Base-by-base conservation (phyloP, 495 filamentous ascomycete species). In the Talaromyces nanjingensis region DNA sequence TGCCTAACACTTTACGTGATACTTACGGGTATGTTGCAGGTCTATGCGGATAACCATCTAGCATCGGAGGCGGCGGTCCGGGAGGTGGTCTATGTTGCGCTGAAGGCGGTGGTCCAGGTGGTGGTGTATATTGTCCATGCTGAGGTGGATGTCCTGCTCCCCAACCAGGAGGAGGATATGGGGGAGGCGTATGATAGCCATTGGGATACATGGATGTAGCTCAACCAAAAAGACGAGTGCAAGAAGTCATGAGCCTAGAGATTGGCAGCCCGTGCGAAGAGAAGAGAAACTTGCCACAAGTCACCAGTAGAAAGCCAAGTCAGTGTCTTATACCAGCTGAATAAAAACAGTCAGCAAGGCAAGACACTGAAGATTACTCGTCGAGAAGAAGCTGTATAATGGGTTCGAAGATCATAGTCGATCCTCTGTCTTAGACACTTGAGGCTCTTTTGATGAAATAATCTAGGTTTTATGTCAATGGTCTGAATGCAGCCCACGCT, bases 131-230 rank as follows among this genome's bases (percentile, higher is more conserved):
- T 20, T 45, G 59, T 27, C 24, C 37, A 16, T 61, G 59, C 2
- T 47, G 37, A 37, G 34, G 59, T 29, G 59, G 59, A 61, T 61
- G 16, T 61, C 22, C 37, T 59, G 6, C n/a, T 47, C 59, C 59
- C 59, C 59, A 61, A 18, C 20, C 6, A 59, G 56, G 56, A 37
- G 56, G 56, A 59, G 56, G 56, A 37, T 37, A 59, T 20, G 56
- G 56, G 5, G 56, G 56, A 33, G 56, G 56, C n/a, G 56, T 34
- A 25, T 59, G 18, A 12, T 31, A 59, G 56, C 56, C 56, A 61
- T 61, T 6, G 33, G 59, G 59, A 61, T 61, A 27, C 59, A 61
- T 37, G 31, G 56, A 7, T 11, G 8, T 37, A 33, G 22, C 27
- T 29, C 27, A 27, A 16, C 9, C 27, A 7, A 6, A 20, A 27